Percentiles rank a stretch among this genome's conserved stretches.
phyloP scores from a whole-genome alignment of 139 green algal genomes.

The Micromonas commoda region DNA sequence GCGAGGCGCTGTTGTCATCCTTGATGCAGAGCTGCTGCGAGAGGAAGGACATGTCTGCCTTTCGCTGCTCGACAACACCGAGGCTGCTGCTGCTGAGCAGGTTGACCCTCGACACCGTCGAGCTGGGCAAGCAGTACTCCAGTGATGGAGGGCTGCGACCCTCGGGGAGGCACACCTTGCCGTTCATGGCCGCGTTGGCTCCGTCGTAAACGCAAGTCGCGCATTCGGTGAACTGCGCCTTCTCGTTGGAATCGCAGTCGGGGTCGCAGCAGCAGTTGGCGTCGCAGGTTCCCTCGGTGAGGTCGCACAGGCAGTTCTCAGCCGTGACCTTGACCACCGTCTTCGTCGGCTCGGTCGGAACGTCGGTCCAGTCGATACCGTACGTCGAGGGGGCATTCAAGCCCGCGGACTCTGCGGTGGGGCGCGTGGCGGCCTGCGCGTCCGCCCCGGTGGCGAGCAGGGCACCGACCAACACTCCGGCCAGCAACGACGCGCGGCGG shows the following conservation, averaged over 20 bases:
- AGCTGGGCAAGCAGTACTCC: not conserved
- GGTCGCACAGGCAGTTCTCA: not conserved
- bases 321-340: not conserved
- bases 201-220: not conserved
- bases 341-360: not conserved
- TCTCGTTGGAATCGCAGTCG: not conserved
- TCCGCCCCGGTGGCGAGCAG: too few species aligned
- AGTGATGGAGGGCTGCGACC: not conserved
- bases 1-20: not conserved
- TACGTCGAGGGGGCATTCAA: not conserved
- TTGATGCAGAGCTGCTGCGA: not conserved
- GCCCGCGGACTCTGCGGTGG: too few species aligned
- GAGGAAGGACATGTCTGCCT: not conserved
- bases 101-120: not conserved
- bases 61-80: not conserved
- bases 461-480: too few species aligned
- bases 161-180: not conserved
- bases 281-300: not conserved
- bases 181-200: not conserved
- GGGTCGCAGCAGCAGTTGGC: slow-evolving; percentile 14
- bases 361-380: not conserved
- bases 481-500: too few species aligned
- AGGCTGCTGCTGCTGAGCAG: not conserved
- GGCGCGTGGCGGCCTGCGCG: too few species aligned
- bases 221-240: not conserved